Conservation (phyloP, 1,284 basidiomycete species). For the Ceratobasidium sp. region DNA sequence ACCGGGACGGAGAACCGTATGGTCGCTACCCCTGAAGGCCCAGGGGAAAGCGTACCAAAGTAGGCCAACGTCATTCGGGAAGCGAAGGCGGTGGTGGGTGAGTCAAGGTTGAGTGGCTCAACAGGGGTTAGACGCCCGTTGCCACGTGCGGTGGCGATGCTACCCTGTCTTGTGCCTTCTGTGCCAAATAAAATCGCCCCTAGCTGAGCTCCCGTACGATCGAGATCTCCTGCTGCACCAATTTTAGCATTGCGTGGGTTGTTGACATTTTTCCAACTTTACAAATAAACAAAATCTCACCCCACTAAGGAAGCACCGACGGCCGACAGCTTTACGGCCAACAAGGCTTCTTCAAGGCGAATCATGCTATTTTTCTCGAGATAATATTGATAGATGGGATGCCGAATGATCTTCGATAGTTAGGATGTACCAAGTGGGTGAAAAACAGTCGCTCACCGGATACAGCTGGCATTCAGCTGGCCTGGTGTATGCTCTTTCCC, state of each 20-base stretch:
- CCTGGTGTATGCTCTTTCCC: background rate
- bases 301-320: background rate
- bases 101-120: background rate
- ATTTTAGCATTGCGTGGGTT: background rate
- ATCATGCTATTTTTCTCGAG: background rate
- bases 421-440: too few species aligned
- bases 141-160: slow-evolving; percentile 12
- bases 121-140: background rate
- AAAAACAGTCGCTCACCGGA: too few species aligned
- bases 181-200: background rate
- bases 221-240: too few species aligned
- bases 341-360: background rate
- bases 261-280: background rate
- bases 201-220: background rate
- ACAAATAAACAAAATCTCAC: background rate
- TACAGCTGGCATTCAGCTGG: background rate
- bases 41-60: slow-evolving; percentile 55
- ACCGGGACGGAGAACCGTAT: slow-evolving; percentile 75
- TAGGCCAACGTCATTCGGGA: slow-evolving; percentile 24
- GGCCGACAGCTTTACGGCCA: background rate
- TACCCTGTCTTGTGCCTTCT: too few species aligned
- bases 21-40: slow-evolving; percentile 71
- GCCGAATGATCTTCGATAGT: background rate
- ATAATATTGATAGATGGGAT: background rate
- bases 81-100: slow-evolving; percentile 4